Percentiles rank a stretch among this genome's conserved stretches.
Evolutionary conservation across 2,329 filamentous ascomycete species (phyloP).

Genomic region (Chaetomiaceae sp.): DNA sequence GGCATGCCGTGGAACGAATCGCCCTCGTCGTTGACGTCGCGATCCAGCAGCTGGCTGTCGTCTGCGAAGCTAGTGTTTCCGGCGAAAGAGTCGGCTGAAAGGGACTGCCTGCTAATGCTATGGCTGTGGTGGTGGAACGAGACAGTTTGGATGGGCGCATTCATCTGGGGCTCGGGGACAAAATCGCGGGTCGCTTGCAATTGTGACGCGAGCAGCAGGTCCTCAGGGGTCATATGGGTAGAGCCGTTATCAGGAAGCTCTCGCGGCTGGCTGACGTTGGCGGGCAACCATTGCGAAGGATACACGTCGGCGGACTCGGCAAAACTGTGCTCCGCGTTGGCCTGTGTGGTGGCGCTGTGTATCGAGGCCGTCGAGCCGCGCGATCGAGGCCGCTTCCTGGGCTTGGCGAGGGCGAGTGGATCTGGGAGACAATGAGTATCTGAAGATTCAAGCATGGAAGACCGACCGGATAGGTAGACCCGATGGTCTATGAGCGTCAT

Average conservation of each 20-base stretch:
- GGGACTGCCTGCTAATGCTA: slow-evolving; percentile 43
- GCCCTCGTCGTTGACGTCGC: slow-evolving; percentile 54
- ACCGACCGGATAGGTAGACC: not conserved
- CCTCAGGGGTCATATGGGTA: slow-evolving; percentile 52
- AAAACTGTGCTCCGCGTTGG: slow-evolving; percentile 48
- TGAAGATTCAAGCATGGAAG: not conserved
- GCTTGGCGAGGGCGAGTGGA: slow-evolving; percentile 36
- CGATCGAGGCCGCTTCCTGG: slow-evolving; percentile 49
- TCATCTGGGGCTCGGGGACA: slow-evolving; percentile 48
- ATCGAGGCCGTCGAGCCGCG: slow-evolving; percentile 54
- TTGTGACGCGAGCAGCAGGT: slow-evolving; percentile 55
- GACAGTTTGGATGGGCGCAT: slow-evolving; percentile 42
- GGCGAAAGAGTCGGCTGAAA: slow-evolving; percentile 51
- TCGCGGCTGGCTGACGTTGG: slow-evolving; percentile 41
- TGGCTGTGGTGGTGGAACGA: slow-evolving; percentile 41
- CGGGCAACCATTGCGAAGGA: slow-evolving; percentile 47
- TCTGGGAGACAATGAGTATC: slow-evolving; percentile 26
- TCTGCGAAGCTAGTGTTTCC: slow-evolving; percentile 53
- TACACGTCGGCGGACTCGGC: slow-evolving; percentile 43
- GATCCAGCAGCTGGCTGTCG: slow-evolving; percentile 57
- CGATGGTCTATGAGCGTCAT: not conserved
- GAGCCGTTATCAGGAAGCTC: slow-evolving; percentile 39
- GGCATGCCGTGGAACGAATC: slow-evolving; percentile 46
- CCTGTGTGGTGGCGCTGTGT: slow-evolving; percentile 50
- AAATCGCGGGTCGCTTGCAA: slow-evolving; percentile 49